Conservation (phyloP, 2,329 filamentous ascomycete genomes). For the Pseudogymnoascus sp. region DNA sequence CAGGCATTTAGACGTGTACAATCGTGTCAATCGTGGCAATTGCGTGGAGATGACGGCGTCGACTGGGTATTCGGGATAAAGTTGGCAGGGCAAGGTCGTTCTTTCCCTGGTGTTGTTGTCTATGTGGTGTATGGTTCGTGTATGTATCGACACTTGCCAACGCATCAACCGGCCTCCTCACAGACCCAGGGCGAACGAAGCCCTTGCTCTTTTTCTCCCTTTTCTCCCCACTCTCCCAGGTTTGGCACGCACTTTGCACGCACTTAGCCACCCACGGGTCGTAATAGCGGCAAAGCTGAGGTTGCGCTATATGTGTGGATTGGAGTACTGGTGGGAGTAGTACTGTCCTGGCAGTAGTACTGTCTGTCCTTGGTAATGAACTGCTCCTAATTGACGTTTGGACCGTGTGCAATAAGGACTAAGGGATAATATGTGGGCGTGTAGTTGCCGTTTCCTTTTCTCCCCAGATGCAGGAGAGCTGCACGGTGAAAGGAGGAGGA, state of each 20-base stretch:
- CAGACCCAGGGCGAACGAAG: neutral
- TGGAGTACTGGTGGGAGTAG: neutral
- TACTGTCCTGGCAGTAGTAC: too few species aligned
- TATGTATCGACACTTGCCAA: constrained; percentile 3
- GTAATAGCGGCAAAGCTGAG: neutral
- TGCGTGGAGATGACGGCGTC: neutral
- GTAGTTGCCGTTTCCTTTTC: neutral
- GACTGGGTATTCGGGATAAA: neutral
- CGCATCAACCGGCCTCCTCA: constrained; percentile 2
- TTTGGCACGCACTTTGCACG: neutral
- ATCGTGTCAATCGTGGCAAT: neutral
- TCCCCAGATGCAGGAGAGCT: neutral
- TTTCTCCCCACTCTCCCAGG: neutral
- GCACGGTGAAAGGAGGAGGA: neutral
- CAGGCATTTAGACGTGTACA: neutral
- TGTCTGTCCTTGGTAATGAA: neutral
- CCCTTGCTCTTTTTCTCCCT: neutral
- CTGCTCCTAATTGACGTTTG: neutral
- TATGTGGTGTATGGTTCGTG: neutral
- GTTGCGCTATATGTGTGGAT: neutral
- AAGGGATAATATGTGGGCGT: neutral
- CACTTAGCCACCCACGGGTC: constrained; percentile 1
- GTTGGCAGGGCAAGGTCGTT: neutral
- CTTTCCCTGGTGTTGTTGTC: neutral
- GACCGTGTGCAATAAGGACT: neutral